Percentiles rank a stretch among this genome's conserved stretches.
Conservation (phyloP, 2,329 filamentous ascomycete genomes). For the Trichoderma guizhouense region DNA sequence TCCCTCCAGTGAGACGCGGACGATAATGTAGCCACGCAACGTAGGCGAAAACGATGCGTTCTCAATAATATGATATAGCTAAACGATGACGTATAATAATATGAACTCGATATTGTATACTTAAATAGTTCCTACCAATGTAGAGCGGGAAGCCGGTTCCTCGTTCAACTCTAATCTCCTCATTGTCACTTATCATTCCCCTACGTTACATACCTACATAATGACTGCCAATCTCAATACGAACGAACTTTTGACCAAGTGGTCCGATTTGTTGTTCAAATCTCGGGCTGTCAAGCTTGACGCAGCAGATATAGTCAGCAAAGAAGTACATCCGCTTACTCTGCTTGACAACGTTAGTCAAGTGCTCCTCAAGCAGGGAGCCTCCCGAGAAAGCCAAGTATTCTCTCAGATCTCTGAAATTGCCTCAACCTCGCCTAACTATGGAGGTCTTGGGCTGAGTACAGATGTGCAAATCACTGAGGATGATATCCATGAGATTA, state of each 20-base stretch:
- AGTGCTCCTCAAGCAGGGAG: background rate
- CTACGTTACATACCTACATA: background rate
- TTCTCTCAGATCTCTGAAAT: background rate
- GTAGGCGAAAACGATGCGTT: background rate
- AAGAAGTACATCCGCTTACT: background rate
- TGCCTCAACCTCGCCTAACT: constrained; percentile 4
- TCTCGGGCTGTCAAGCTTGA: background rate
- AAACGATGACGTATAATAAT: background rate
- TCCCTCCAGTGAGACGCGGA: background rate
- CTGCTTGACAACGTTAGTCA: background rate
- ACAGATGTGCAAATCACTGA: background rate
- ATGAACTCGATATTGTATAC: background rate
- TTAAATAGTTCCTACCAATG: background rate
- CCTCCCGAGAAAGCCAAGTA: background rate
- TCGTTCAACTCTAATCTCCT: background rate
- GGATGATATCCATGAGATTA: constrained; percentile 1
- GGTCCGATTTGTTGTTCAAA: background rate
- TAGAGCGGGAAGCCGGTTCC: background rate
- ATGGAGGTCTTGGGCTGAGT: constrained; percentile 15
- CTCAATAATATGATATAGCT: background rate
- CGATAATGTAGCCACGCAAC: background rate
- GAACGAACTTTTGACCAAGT: background rate
- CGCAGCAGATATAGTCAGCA: background rate
- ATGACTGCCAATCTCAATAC: background rate
- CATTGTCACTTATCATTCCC: background rate